Evolutionary conservation across 129 eudicot species (phyloP).

Genomic region (Lactuca sativa): DNA sequence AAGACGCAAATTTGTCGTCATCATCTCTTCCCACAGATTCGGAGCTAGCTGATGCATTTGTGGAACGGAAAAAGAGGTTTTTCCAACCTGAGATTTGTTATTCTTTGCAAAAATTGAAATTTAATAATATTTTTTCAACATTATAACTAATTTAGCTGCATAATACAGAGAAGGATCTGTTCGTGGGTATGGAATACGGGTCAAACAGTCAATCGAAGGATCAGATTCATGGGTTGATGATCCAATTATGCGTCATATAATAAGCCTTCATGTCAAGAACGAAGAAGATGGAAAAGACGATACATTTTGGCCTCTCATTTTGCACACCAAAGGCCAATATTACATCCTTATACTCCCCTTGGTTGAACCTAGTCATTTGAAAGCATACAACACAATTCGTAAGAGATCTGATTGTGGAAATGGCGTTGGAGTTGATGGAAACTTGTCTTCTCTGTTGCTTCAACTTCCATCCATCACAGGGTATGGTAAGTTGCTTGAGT

Average conservation of each 20-base stretch:
- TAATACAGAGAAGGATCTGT: slow-evolving; percentile 88
- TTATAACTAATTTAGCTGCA: slow-evolving; percentile 17
- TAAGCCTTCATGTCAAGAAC: slow-evolving; percentile 59
- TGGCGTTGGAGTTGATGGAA: slow-evolving; percentile 79
- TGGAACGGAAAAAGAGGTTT: slow-evolving; percentile 77
- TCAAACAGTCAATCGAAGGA: slow-evolving; percentile 75
- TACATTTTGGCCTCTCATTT: slow-evolving; percentile 79
- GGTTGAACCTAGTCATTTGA: slow-evolving; percentile 75
- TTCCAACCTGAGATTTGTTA: background rate
- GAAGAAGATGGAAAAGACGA: slow-evolving; percentile 53
- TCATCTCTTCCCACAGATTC: slow-evolving; percentile 64
- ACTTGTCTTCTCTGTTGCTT: slow-evolving; percentile 75
- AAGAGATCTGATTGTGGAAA: slow-evolving; percentile 79
- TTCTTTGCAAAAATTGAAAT: background rate
- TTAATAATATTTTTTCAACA: background rate
- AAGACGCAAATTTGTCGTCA: slow-evolving; percentile 1
- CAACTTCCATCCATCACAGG: slow-evolving; percentile 99
- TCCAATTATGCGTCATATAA: slow-evolving; percentile 84
- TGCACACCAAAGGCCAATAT: slow-evolving; percentile 71
- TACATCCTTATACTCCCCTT: slow-evolving; percentile 77
- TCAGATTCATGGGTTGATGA: slow-evolving; percentile 99
- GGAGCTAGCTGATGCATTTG: slow-evolving; percentile 73
- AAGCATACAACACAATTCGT: slow-evolving; percentile 62
- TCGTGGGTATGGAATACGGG: slow-evolving; percentile 86
- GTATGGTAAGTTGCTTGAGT: slow-evolving; percentile 72